Conservation (phyloP, 441 rosid genomes). For the Cnidoscolus chayamansa region DNA sequence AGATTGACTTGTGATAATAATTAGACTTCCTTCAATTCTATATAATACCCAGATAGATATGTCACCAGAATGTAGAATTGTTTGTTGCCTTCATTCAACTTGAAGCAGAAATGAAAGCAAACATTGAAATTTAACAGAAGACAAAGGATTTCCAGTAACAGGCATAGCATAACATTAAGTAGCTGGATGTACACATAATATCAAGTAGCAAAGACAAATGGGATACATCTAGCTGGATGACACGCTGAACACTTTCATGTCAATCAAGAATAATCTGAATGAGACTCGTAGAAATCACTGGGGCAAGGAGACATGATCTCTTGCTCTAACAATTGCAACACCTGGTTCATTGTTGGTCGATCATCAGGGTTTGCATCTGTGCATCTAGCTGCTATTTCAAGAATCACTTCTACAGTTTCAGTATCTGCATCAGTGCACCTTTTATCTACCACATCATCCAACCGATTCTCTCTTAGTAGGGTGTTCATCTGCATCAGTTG, state of each 20-base stretch:
- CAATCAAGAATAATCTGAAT: slow-evolving; percentile 64
- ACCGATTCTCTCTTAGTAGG: slow-evolving; percentile 57
- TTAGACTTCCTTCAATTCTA: too few species aligned
- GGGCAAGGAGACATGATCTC: slow-evolving; percentile 90
- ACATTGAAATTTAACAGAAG: background rate
- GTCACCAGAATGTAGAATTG: too few species aligned
- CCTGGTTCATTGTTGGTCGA: slow-evolving; percentile 84
- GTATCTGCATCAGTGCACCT: slow-evolving; percentile 54
- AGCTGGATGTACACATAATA: slow-evolving; percentile 18
- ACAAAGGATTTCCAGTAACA: slow-evolving; percentile 22
- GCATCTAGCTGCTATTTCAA: slow-evolving; percentile 78
- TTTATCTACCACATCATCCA: slow-evolving; percentile 70
- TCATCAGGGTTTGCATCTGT: slow-evolving; percentile 76
- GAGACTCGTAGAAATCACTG: slow-evolving; percentile 77
- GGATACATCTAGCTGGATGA: too few species aligned
- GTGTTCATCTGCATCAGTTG: slow-evolving; percentile 66
- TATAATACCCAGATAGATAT: too few species aligned
- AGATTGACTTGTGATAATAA: too few species aligned
- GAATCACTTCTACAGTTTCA: slow-evolving; percentile 74
- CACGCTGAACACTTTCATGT: background rate
- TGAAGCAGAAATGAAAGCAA: background rate
- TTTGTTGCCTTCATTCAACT: background rate
- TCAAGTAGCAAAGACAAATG: background rate
- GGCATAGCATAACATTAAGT: slow-evolving; percentile 5
- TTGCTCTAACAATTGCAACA: slow-evolving; percentile 79